Conservation (phyloP, 805 yeast genomes). For the Nakazawaea sp. region DNA sequence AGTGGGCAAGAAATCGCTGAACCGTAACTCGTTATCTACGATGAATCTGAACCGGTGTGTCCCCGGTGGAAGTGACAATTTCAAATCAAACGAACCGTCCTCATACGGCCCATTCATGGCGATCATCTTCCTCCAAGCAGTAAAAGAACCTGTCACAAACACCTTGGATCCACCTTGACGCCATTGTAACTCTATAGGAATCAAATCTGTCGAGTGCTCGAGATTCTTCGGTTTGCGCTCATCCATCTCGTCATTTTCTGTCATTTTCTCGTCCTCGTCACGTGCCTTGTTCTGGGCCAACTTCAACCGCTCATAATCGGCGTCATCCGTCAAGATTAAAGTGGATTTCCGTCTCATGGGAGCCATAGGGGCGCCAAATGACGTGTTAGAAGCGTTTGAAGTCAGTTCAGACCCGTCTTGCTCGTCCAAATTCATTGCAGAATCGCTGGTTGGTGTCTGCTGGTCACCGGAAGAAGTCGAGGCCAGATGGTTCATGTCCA, state of each 20-base stretch:
- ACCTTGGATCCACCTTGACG: constrained; percentile 94
- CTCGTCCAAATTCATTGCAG: constrained; percentile 14
- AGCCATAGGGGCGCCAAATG: constrained; percentile 10
- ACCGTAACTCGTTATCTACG: constrained; percentile 86
- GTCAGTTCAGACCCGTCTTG: background rate
- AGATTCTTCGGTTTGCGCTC: constrained; percentile 17
- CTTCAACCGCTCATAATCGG: constrained; percentile 12
- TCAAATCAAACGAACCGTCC: constrained; percentile 54
- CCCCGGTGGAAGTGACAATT: constrained; percentile 77
- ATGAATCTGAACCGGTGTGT: constrained; percentile 92
- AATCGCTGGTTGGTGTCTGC: background rate
- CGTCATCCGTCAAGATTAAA: constrained; percentile 62
- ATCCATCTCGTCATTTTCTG: constrained; percentile 18
- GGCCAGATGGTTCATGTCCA: constrained; percentile 18
- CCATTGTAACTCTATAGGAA: constrained; percentile 77
- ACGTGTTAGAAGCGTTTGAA: constrained; percentile 17
- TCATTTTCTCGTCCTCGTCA: constrained; percentile 17
- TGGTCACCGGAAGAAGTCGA: constrained; percentile 3
- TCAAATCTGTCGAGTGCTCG: constrained; percentile 17
- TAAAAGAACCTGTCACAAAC: constrained; percentile 94
- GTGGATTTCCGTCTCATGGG: constrained; percentile 61
- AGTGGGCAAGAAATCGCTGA: constrained; percentile 85
- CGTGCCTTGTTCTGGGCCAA: constrained; percentile 19
- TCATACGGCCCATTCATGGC: constrained; percentile 55
- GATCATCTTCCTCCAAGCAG: constrained; percentile 98